Evolutionary conservation across 2,329 filamentous ascomycete genomes (phyloP), one percentile per base, ranked within the genome.

Genomic region (Fusarium denticulatum): DNA sequence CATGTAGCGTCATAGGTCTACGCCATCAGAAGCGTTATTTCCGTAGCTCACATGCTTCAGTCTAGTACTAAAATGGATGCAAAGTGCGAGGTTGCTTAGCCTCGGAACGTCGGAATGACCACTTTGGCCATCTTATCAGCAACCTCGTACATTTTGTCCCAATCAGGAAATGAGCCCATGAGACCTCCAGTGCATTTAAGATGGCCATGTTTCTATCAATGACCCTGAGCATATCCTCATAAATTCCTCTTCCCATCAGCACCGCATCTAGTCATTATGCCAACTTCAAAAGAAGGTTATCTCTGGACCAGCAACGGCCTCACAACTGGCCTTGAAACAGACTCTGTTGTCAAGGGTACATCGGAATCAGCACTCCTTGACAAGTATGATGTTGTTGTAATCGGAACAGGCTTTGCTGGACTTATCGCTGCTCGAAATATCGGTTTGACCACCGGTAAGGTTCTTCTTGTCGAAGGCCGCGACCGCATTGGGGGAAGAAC

Each of bases 401-500:
- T 73, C 13, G 71, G 71, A 15, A 50, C 71, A 10, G 70, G 71
- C 1, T 73, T 73, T 28, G 24, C 71, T 12, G 71, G 71, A 4
- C 61, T 73, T 3, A 24, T 66, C 26, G 66, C 71, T 20, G 70
- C 66, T 20, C 50, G 71, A 15, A 40, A 73, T 7, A 39, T 73
- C 8, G 39, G 53, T 5, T 46, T 34, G 12, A 26, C 22, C 7
- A 13, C 60, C 6, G 37, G 22, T 2, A 72, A 55, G 1, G 79
- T 82, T 1, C 68, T 84, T 3, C 67, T 83, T 7, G 49, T 84
- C 0, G 82, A 85, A 64, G 83, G 79, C 7, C 80, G 83, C 1
- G 82, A 85, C 61, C 81, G 83, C 7, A 82, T 85, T n/a, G 83
- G 83, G 8, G 83, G 83, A 4, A 79, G 83, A 10, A 84, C 82